Base-by-base conservation (phyloP, 2,329 filamentous ascomycete genomes). In the Colletotrichum sp. region DNA sequence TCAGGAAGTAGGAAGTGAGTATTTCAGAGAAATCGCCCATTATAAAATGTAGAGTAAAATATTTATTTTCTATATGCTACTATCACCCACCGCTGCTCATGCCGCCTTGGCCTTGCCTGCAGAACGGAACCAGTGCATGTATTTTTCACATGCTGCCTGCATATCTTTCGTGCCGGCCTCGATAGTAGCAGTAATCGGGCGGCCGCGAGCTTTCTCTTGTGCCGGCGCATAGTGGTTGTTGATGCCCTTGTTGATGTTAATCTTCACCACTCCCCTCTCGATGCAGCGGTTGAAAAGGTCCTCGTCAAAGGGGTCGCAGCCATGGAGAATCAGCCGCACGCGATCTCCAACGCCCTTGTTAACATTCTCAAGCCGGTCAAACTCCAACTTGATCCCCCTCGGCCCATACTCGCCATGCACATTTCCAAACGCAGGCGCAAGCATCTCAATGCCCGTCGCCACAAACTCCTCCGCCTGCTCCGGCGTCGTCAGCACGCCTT, bases 381-480 rank as follows among this genome's bases (percentile, higher is more conserved):
- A 93, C 80, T 94, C 92, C 30, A 94, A 83, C 81, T 89, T 87
- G 36, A 92, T 90, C 0, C 93, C 93, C 10, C 90, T 85, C 88
- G 86, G 75, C 84, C 93, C 93, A 83, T 95, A 95, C 79, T 93
- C 91, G 8, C 94, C 94, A 84, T 95, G 94, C 36, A 95, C 92
- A 79, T 95, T 95, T 3, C 94, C 94, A 84, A 95, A 95, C 1
- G 93, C 93, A 0, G 94, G 94, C 5, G 94, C 94, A 16, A 96
- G 86, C 86, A 93, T 93, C 79, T 95, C 92, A 80, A 95, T 94
- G 1, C 94, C 94, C 12, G 93, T 94, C 4, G 87, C 89, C 5
- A 95, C 89, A 79, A 95, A 95, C 79, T 94, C 91, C 77, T 92
- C 89, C 13, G 92, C 93, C 84, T 95, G 91, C 77, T 94, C 92